Percentiles rank a stretch among this genome's conserved stretches.
Evolutionary conservation across 495 filamentous ascomycete genomes (phyloP).

Genomic region (Clavariopsis aquatica): DNA sequence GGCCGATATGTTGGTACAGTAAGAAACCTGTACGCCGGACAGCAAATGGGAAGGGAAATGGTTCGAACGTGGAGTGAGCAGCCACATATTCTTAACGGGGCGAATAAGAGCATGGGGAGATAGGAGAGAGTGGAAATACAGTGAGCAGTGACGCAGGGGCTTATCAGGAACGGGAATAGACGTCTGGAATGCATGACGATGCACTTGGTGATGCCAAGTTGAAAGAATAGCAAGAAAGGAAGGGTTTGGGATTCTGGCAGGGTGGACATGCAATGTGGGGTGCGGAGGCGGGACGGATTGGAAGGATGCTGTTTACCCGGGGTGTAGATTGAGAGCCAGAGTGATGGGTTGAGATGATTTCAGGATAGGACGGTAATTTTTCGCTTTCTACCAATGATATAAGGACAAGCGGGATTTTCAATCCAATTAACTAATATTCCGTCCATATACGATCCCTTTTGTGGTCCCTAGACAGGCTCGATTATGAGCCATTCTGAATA

Average conservation of each 20-base stretch:
- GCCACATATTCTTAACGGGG: neutral
- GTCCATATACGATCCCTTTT: too few species aligned
- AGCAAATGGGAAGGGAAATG: neutral
- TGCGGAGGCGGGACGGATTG: slow-evolving; percentile 1
- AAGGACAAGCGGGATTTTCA: too few species aligned
- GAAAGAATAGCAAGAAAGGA: neutral
- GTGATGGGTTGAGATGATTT: neutral
- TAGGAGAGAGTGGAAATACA: neutral
- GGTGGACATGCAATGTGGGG: neutral
- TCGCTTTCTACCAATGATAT: too few species aligned
- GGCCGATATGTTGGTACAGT: slow-evolving; percentile 1
- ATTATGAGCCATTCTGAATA: too few species aligned
- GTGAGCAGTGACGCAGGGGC: slow-evolving; percentile 1
- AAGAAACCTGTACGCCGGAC: neutral
- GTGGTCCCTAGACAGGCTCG: too few species aligned
- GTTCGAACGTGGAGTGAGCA: neutral
- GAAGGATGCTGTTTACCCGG: neutral
- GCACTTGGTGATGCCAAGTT: neutral
- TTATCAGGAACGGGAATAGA: neutral
- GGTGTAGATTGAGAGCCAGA: neutral
- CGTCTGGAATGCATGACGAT: neutral
- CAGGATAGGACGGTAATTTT: neutral
- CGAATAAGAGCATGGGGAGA: neutral
- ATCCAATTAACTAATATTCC: too few species aligned
- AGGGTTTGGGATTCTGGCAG: neutral